Percentiles rank a stretch among this genome's conserved stretches.
phyloP scores from a whole-genome alignment of 2,329 filamentous ascomycete genomes.

The Cladosporium phlei region DNA sequence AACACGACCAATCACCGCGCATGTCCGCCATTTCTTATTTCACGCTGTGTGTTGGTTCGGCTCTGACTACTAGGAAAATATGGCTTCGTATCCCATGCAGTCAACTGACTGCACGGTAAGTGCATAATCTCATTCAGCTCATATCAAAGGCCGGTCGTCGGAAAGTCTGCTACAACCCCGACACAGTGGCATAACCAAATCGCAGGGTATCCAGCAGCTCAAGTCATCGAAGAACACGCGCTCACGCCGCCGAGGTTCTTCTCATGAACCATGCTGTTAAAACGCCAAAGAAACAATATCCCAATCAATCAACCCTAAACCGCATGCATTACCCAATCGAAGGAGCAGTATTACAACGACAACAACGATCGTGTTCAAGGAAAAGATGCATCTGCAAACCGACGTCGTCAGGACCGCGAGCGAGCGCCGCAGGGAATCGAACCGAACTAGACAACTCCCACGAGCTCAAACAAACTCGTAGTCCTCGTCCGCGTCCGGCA shows the following conservation, averaged over 20 bases:
- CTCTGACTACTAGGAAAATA: not conserved
- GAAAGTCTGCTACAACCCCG: not conserved
- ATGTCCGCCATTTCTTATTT: not conserved
- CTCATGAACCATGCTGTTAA: conserved; percentile 13
- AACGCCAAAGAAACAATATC: conserved; percentile 8
- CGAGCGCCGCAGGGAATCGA: too few species aligned
- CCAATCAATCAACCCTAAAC: too few species aligned
- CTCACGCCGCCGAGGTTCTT: conserved; percentile 13
- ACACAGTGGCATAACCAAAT: conserved; percentile 2
- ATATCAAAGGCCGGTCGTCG: not conserved
- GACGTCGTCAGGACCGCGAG: too few species aligned
- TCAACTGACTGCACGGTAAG: conserved; percentile 2
- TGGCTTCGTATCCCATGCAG: not conserved
- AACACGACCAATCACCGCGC: conserved; percentile 5
- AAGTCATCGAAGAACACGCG: conserved; percentile 27
- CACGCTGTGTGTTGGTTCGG: not conserved
- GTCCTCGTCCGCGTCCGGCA: conserved; percentile 30
- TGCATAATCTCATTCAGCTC: conserved; percentile 11
- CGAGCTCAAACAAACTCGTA: conserved; percentile 32
- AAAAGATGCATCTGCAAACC: not conserved
- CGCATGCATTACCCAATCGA: too few species aligned
- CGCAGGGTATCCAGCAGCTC: conserved; percentile 22
- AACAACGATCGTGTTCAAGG: too few species aligned
- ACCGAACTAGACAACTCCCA: not conserved
- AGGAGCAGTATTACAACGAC: too few species aligned